Base-by-base conservation (phyloP, 176 grass and related monocot species). In the Aegilops speltoides region DNA sequence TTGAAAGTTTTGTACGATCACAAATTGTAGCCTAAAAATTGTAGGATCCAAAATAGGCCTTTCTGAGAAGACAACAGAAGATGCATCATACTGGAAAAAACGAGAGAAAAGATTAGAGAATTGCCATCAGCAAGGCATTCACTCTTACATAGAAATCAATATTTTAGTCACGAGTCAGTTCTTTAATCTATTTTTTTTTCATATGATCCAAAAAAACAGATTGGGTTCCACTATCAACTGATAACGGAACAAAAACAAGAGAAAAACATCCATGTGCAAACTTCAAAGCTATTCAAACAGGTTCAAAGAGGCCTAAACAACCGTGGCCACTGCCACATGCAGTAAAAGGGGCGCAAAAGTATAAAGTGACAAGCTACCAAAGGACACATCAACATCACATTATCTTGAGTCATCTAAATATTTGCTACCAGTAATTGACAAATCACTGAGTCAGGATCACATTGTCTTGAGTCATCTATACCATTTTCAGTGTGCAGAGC, bases 11-110 rank as follows among this genome's bases (percentile, higher is more conserved):
- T 31, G 54, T 46, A 20, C 12, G 36, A 75, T 13, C 20, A 26
- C 56, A 64, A 46, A 84, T 36, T 84, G 36, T 32, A 32, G 34
- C 4, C 50, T 84, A 64, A 64, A 76, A 76, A 32, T 64, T 62
- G 17, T 64, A 64, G 37, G 25, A 15, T 8, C 19, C 25, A 76
- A 76, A 84, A 46, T 23, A 64, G 12, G 56, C 9, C 7, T 63
- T 61, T 76, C 19, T 25, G 25, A 33, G 62, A 52, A 14, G 20
- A 77, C 50, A 77, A 77, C 61, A 77, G 23, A 85, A 54, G 60
- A 85, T 2, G 60, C 50, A 28, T 20, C 60, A 81, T 81, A 48
- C 67, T n/a, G 4, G 69, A 33, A 77, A 62, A 85, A 77, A 77
- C 0, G 14, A 54, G 59, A 36, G 10, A 16, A 34, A 52, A 52